These are phyloP conservation scores for Syzygium malaccense DNA, from an alignment of 441 rosid species.

Conservation along the genomic window DNA sequence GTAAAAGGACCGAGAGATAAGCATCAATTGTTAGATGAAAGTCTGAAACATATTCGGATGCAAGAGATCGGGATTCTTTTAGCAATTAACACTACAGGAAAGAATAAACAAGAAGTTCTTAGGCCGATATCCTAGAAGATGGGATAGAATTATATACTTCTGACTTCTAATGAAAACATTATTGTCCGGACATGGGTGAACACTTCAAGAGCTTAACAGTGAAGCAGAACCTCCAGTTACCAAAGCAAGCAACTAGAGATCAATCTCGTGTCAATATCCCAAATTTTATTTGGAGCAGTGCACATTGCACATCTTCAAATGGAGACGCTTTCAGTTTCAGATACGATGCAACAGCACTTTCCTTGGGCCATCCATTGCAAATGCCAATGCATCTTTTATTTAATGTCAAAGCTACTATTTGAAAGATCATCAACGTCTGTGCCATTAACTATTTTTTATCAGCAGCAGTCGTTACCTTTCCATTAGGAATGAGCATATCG, in stretches of 20 bases:
- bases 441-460: no score
- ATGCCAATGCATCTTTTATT: neutral
- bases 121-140: neutral
- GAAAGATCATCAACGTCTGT: neutral
- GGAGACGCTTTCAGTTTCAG: neutral
- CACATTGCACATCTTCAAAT: neutral
- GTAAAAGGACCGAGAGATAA: constrained; percentile 43
- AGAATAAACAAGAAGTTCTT: neutral
- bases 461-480: constrained; percentile 35
- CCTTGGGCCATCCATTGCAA: neutral
- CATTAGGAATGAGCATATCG: constrained; percentile 44
- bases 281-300: neutral
- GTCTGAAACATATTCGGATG: neutral
- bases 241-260: neutral
- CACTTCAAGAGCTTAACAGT: neutral
- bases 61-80: neutral
- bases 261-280: neutral
- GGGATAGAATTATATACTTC: neutral
- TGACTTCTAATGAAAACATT: neutral
- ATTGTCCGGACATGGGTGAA: neutral
- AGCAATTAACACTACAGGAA: neutral
- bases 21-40: neutral
- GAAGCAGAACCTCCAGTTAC: neutral
- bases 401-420: neutral
- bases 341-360: neutral